Percentiles rank a stretch among this genome's conserved stretches.
Evolutionary conservation across 257 asterid species (phyloP).

Genomic region (Eustoma russellianum): DNA sequence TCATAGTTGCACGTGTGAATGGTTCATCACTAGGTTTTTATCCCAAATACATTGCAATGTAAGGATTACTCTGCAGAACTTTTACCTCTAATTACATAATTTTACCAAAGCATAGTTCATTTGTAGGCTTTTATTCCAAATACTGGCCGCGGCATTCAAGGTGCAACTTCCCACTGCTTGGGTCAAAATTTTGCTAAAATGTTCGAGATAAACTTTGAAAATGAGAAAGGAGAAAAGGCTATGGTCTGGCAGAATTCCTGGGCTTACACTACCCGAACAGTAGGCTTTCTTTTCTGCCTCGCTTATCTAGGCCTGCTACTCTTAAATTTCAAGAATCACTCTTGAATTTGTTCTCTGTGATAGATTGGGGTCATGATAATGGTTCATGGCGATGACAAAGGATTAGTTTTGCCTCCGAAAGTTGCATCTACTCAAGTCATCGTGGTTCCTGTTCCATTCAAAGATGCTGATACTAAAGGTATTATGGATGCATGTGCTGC

Average conservation of each 20-base stretch:
- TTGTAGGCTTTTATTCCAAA: slow-evolving; percentile 86
- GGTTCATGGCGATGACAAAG: slow-evolving; percentile 96
- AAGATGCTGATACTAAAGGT: slow-evolving; percentile 82
- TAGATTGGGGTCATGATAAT: slow-evolving; percentile 98
- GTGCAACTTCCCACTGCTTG: slow-evolving; percentile 97
- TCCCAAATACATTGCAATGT: no score
- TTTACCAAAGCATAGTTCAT: slow-evolving; percentile 6
- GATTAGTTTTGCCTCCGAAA: slow-evolving; percentile 94
- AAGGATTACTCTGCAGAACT: no score
- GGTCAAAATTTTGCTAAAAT: slow-evolving; percentile 94
- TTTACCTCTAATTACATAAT: background rate
- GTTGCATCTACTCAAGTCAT: slow-evolving; percentile 76
- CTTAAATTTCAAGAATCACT: slow-evolving; percentile 4
- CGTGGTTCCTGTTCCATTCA: slow-evolving; percentile 88
- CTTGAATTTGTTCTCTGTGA: slow-evolving; percentile 8
- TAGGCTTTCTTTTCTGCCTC: slow-evolving; percentile 16
- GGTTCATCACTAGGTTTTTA: no score
- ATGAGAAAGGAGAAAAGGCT: slow-evolving; percentile 84
- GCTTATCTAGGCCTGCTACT: background rate
- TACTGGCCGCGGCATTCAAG: slow-evolving; percentile 97
- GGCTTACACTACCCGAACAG: slow-evolving; percentile 95
- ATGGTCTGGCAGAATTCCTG: slow-evolving; percentile 99
- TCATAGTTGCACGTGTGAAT: no score
- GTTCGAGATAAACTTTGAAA: slow-evolving; percentile 85
- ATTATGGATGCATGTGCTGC: slow-evolving; percentile 73